phyloP scores from a whole-genome alignment of 352 stramenopile genomes.

The Paralagenidium karlingii region DNA sequence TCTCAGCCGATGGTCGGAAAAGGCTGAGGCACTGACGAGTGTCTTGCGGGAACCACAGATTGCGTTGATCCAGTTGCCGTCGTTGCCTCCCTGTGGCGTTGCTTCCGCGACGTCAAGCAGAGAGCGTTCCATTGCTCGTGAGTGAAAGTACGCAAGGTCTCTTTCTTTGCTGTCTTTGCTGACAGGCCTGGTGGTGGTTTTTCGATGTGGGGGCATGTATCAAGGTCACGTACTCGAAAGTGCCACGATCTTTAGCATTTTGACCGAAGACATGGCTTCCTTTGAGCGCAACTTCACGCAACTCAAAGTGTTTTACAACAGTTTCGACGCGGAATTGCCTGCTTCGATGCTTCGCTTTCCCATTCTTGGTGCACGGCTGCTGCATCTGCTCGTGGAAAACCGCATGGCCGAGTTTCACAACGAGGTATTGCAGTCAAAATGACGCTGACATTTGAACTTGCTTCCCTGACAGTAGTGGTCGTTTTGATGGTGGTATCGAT shows the following conservation, averaged over 20 bases:
- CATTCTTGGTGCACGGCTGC: constrained; percentile 80
- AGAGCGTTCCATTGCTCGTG: constrained; percentile 70
- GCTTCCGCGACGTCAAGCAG: constrained; percentile 34
- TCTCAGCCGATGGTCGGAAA: background rate
- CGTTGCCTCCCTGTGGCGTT: constrained; percentile 55
- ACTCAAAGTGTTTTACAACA: constrained; percentile 81
- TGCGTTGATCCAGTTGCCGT: constrained; percentile 68
- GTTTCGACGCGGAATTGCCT: constrained; percentile 18
- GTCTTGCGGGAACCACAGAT: constrained; percentile 27
- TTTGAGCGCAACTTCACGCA: constrained; percentile 86
- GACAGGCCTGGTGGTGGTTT: background rate
- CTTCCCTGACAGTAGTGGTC: background rate
- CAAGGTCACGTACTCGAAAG: constrained; percentile 84
- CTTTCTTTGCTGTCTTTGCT: background rate
- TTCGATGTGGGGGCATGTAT: no score
- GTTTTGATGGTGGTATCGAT: background rate
- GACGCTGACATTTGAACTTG: background rate
- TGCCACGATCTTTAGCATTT: constrained; percentile 79
- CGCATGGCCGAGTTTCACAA: constrained; percentile 90
- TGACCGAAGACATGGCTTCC: constrained; percentile 67
- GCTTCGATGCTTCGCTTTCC: constrained; percentile 72
- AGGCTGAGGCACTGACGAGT: background rate
- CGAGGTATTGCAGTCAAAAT: constrained; percentile 22
- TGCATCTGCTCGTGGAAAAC: constrained; percentile 87
- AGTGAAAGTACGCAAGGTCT: constrained; percentile 14